phyloP scores from a whole-genome alignment of 306 rosid species.

The Lagenaria siceraria region DNA sequence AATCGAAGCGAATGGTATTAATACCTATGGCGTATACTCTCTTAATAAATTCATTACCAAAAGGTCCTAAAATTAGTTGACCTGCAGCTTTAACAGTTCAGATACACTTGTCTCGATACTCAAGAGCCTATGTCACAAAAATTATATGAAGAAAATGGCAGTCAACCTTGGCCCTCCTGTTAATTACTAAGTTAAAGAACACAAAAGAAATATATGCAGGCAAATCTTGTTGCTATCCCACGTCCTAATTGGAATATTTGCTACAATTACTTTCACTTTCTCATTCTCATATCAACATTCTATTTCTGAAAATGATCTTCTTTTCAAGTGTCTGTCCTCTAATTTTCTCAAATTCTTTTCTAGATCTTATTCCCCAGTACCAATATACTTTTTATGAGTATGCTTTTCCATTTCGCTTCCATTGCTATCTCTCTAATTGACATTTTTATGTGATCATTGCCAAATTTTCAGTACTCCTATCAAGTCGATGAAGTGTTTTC shows the following conservation, averaged over 20 bases:
- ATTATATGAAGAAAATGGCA: neutral
- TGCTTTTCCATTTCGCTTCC: neutral
- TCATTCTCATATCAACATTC: neutral
- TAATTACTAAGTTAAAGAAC: neutral
- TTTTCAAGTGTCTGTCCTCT: neutral
- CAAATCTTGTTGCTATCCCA: neutral
- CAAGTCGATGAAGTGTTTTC: slow-evolving; percentile 48
- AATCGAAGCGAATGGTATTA: neutral
- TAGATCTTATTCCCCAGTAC: neutral
- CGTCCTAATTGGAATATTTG: neutral
- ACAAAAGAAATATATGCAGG: neutral
- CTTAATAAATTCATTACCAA: neutral
- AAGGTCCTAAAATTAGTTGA: neutral
- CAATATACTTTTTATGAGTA: neutral
- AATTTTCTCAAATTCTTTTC: neutral
- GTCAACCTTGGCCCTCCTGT: neutral
- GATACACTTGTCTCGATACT: neutral
- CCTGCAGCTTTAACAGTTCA: neutral
- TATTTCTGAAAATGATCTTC: neutral
- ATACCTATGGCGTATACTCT: neutral
- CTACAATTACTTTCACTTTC: neutral
- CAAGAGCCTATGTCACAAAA: neutral
- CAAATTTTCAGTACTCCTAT: slow-evolving; percentile 30
- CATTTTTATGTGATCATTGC: slow-evolving; percentile 13
- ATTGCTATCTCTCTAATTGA: slow-evolving; percentile 2